Percentiles rank a stretch among this genome's conserved stretches.
These are phyloP conservation scores for Xylaria sp. DNA, from an alignment of 495 filamentous ascomycete species.

Conservation along the genomic window DNA sequence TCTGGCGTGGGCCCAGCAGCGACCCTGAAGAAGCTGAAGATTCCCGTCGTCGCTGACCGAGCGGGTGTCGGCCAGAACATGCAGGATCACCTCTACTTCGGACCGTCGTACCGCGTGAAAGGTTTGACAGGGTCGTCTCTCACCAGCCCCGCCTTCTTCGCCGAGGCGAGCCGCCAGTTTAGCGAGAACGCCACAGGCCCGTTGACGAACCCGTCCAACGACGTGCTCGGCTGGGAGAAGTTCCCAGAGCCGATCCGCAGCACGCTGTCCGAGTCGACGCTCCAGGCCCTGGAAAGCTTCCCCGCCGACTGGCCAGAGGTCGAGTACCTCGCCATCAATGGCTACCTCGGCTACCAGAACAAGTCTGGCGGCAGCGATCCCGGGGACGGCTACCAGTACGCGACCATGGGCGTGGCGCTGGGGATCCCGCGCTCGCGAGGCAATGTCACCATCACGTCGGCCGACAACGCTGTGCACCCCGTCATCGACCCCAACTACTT, in stretches of 20 bases:
- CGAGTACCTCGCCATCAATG: conserved; percentile 51
- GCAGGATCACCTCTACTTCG: conserved; percentile 50
- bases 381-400: conserved; percentile 53
- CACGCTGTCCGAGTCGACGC: conserved; percentile 34
- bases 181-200: conserved; percentile 41
- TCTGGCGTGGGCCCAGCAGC: not conserved
- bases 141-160: conserved; percentile 18
- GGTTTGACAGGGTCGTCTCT: conserved; percentile 33
- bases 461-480: conserved; percentile 53
- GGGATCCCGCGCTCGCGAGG: conserved; percentile 61
- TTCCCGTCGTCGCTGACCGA: not conserved
- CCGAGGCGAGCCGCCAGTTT: conserved; percentile 28
- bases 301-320: conserved; percentile 66
- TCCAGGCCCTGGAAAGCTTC: conserved; percentile 44
- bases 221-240: conserved; percentile 59
- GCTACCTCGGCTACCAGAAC: conserved; percentile 36
- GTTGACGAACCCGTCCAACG: conserved; percentile 46
- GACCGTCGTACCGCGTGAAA: conserved; percentile 37
- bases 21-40: not conserved
- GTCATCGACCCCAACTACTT: conserved; percentile 65
- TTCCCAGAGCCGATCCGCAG: conserved; percentile 45
- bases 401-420: conserved; percentile 49
- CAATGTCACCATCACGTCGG: conserved; percentile 58
- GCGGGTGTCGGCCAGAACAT: not conserved
- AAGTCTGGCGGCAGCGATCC: conserved; percentile 47